Evolutionary conservation across 1,284 basidiomycete species (phyloP), one percentile per base, ranked within the genome.

Genomic region (Leccinum glutinopallens): DNA sequence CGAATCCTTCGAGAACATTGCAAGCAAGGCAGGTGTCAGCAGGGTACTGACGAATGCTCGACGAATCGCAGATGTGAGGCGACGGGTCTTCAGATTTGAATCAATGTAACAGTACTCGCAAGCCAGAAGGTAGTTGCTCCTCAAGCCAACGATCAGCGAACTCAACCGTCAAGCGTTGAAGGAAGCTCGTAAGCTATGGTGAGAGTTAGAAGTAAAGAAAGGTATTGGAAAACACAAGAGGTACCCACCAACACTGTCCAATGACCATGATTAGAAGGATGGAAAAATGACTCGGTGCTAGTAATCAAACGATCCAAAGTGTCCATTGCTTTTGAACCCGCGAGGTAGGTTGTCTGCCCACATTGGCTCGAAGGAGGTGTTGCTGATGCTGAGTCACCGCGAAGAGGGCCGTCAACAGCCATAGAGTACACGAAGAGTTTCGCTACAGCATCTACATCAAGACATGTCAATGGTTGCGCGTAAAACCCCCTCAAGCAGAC

Each of bases 1-100:
- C 2, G 86, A 79, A 69, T 93, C 93, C 78, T 98, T 98, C 60
- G 94, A 90, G 79, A 99, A 99, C 91, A 99, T 97, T 25, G 94
- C 89, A 13, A 98, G 85, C 41, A 99, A 81, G 1, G 94, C 92
- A 9, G 97, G 93, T 1, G 94, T 97, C 51, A 93, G 87, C 53
- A 98, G 83, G 53, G 86, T 89, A 29, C 82, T 81, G 25, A 98
- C 94, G 72, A 99, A 96, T 32, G 90, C 87, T 61, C 87, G 87
- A 64, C 92, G 90, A 72, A 99, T 97, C 25, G 82, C 80, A 5
- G 87, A 85, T 0, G 96, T 98, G 55, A 99, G 80, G 10, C 96
- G 87, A 72, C 89, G 83, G 5, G 80, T 81, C 89, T 92, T 70
- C 29, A 53, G 51, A 54, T 55, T 62, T n/a, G 64, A 22, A 60